phyloP scores from a whole-genome alignment of 352 stramenopile species.

The Globisporangium cystogenes region DNA sequence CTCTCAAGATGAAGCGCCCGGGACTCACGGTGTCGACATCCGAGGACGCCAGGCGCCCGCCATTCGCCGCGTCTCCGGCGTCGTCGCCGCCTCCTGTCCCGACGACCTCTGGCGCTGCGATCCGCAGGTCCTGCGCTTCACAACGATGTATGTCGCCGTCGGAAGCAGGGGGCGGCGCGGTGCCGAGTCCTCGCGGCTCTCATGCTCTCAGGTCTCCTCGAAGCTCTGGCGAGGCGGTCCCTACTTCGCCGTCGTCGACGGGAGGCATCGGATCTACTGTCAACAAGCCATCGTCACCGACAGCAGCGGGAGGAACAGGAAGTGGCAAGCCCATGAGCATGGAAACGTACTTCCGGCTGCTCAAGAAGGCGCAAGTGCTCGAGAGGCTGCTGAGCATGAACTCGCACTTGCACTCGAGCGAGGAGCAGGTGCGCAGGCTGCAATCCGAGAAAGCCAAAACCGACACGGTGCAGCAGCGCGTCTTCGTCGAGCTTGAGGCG shows the following conservation, averaged over 20 bases:
- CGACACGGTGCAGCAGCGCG: constrained; percentile 42
- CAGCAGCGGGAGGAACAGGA: background rate
- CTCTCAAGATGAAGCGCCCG: background rate
- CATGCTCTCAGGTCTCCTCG: too few relatives aligned
- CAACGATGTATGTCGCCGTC: constrained; percentile 22
- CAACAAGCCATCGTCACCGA: background rate
- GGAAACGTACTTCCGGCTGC: constrained; percentile 59
- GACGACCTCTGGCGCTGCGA: background rate
- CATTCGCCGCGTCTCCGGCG: too few relatives aligned
- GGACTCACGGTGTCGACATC: constrained; percentile 6
- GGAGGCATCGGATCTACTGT: too few relatives aligned
- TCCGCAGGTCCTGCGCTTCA: constrained; percentile 26
- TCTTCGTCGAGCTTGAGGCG: constrained; percentile 45
- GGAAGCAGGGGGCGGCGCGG: background rate
- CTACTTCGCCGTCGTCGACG: too few relatives aligned
- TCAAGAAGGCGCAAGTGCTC: constrained; percentile 65
- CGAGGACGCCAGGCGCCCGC: too few relatives aligned
- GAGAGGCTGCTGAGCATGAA: constrained; percentile 45
- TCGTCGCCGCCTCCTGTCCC: too few relatives aligned
- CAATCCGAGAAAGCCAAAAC: constrained; percentile 36
- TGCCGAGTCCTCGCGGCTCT: background rate
- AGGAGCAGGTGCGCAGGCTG: constrained; percentile 38
- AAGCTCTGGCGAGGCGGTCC: too few relatives aligned
- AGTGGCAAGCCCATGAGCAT: constrained; percentile 25
- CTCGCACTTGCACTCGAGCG: constrained; percentile 27